Base-by-base conservation (phyloP, 2,329 filamentous ascomycete species). In the Aspergillus aculeatus region DNA sequence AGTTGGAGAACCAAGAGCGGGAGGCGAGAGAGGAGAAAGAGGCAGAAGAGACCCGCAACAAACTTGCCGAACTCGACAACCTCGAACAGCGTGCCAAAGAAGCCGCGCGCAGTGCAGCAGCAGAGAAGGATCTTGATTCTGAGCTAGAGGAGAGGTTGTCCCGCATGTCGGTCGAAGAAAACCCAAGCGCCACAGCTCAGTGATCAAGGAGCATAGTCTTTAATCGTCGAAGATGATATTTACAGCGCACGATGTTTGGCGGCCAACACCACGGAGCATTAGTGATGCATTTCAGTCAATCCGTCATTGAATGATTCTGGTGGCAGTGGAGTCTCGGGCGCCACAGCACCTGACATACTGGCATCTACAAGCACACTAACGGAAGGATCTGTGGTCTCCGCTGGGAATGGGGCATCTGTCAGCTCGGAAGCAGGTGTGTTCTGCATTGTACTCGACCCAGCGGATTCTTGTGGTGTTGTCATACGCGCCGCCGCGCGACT, bases 1-100 rank as follows among this genome's bases (percentile, higher is more conserved):
- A 83, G 3, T 79, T 99, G 78, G 87, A 93, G 76, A 79, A 80
- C 69, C 83, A 84, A 70, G 82, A 85, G 59, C 72, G 69, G 61
- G 72, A 81, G 68, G 80, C 78, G 52, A 73, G 69, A 56, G 78
- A 81, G 63, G 75, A 81, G 64, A 75, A 82, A 61, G 79, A 82
- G 47, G 83, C 83, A 57, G 72, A 76, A 55, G 78, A 80, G 66
- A 82, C 80, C 51, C 73, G 77, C 62, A 74, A 70, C 60, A 78
- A 74, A 62, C 74, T 89, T 32, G 82, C 84, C 47, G 80, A 82
- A 60, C 65, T 75, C 31, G 75, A 79, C 54, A 73, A 73, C 32
- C 70, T 77, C 57, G 76, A 78, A 38, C 72, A 75, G 57, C 75
- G 78, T 54, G 77, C 76, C 32, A 76, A 69, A 62, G 75, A 78